Percentiles rank a stretch among this genome's conserved stretches.
Evolutionary conservation across 768 basidiomycete species (phyloP).

Genomic region (Clavaria fumosa): DNA sequence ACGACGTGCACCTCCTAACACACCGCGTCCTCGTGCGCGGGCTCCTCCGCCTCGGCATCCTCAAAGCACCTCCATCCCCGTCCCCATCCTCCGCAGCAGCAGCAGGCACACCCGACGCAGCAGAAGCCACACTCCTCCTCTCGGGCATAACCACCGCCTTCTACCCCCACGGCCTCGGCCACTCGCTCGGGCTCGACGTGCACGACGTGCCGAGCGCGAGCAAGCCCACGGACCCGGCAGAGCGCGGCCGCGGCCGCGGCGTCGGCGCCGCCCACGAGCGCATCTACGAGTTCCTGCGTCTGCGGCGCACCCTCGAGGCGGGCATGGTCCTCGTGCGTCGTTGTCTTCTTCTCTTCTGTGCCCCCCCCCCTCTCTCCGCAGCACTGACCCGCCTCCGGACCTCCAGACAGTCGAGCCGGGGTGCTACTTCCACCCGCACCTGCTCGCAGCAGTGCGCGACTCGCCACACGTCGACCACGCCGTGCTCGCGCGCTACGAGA

Average conservation of each 20-base stretch:
- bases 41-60: slow-evolving; percentile 75
- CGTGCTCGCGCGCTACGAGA: slow-evolving; percentile 53
- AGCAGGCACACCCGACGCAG: slow-evolving; percentile 49
- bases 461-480: slow-evolving; percentile 56
- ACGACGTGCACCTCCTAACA: slow-evolving; percentile 68
- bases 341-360: slow-evolving; percentile 3
- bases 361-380: not conserved
- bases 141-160: slow-evolving; percentile 73
- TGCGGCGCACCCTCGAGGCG: slow-evolving; percentile 53
- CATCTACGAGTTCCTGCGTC: slow-evolving; percentile 69
- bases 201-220: slow-evolving; percentile 82
- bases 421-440: slow-evolving; percentile 69
- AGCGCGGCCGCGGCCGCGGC: too few species aligned
- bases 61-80: slow-evolving; percentile 40
- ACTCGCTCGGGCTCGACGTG: slow-evolving; percentile 86
- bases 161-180: slow-evolving; percentile 90
- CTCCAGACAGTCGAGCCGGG: slow-evolving; percentile 81
- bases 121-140: slow-evolving; percentile 56
- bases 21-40: slow-evolving; percentile 72
- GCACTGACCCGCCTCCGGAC: too few species aligned
- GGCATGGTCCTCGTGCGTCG: slow-evolving; percentile 84
- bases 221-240: slow-evolving; percentile 52
- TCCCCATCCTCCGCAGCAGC: slow-evolving; percentile 34
- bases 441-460: slow-evolving; percentile 48
- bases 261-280: slow-evolving; percentile 34